A percentile compares a stretch with the other conserved stretches of the same genome.
Evolutionary conservation across 2,329 filamentous ascomycete species (phyloP).

Genomic region (Penicillium sp.): DNA sequence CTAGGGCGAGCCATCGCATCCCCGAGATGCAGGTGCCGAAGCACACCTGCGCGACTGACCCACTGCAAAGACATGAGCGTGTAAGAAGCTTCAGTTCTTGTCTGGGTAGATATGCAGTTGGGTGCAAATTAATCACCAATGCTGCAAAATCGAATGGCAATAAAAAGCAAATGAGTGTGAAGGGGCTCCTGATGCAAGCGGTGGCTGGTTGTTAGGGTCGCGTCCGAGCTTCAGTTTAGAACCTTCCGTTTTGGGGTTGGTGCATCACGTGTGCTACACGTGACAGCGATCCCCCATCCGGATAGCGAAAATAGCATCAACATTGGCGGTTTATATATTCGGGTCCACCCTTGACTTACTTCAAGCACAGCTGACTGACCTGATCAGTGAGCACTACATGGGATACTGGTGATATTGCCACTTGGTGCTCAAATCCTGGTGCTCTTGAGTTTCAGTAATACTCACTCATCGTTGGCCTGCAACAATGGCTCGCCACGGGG

Average conservation of each 20-base stretch:
- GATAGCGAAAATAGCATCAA: constrained; percentile 13
- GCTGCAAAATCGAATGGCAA: neutral
- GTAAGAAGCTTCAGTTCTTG: neutral
- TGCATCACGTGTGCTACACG: constrained; percentile 5
- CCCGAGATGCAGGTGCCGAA: constrained; percentile 30
- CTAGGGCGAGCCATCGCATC: constrained; percentile 25
- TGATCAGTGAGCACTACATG: neutral
- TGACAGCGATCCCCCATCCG: constrained; percentile 8
- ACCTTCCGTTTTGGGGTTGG: constrained; percentile 26
- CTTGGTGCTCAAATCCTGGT: constrained; percentile 15
- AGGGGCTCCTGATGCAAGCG: constrained; percentile 30
- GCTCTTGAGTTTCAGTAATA: constrained; percentile 44
- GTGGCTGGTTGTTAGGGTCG: constrained; percentile 20
- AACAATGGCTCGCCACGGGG: constrained; percentile 62
- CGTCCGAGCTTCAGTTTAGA: constrained; percentile 26
- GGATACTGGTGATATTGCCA: neutral
- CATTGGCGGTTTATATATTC: neutral
- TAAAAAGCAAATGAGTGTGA: constrained; percentile 6
- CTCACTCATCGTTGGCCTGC: constrained; percentile 55
- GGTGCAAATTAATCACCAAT: neutral
- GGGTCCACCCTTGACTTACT: neutral
- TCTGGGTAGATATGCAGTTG: neutral
- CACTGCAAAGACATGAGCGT: constrained; percentile 34
- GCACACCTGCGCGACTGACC: constrained; percentile 30
- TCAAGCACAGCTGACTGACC: neutral